Evolutionary conservation across 2,329 filamentous ascomycete species (phyloP), one percentile per base, ranked within the genome.

Genomic region (Pseudocercospora fuligena): DNA sequence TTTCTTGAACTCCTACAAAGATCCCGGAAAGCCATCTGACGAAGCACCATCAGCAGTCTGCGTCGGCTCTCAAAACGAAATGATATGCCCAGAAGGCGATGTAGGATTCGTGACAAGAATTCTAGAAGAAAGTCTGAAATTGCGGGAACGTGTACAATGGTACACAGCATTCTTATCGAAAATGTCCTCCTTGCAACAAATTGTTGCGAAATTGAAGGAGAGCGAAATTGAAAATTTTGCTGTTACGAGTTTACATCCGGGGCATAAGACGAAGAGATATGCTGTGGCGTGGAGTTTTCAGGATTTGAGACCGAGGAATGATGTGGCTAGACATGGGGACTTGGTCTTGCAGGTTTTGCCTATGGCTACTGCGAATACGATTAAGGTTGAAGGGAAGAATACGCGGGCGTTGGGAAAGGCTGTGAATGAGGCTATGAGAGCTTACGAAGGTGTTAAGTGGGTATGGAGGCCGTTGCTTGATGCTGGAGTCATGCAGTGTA

Each of bases 81-180:
- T 98, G 94, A 89, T 98, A 23, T 75, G 73, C 57, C 66, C 68
- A 7, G 93, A 92, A 2, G 93, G 93, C 1, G 93, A 97, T 76
- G 81, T 92, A 0, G 87, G 85, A 3, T 97, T 97, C 76, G 88
- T 93, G 3, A 80, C 82, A 0, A 85, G 87, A 5, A 90, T 97
- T 69, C 82, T 97, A 4, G 80, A 85, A 0, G 91, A 96, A 76
- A 93, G 90, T 36, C 77, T 91, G 0, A 66, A 76, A 0, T 80
- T 92, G 1, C 81, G 82, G 19, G 82, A 86, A 0, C 83, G 84
- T 9, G 88, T 97, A 0, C 86, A 87, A 67, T 99, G 95, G 95
- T 98, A 95, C 78, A 95, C 91, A 0, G 89, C 89, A 62, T 96
- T 98, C 92, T 83, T 98, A 0, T 94, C 94, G 0, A 96, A 96